phyloP scores from a whole-genome alignment of 306 rosid species.

The Vicia faba region DNA sequence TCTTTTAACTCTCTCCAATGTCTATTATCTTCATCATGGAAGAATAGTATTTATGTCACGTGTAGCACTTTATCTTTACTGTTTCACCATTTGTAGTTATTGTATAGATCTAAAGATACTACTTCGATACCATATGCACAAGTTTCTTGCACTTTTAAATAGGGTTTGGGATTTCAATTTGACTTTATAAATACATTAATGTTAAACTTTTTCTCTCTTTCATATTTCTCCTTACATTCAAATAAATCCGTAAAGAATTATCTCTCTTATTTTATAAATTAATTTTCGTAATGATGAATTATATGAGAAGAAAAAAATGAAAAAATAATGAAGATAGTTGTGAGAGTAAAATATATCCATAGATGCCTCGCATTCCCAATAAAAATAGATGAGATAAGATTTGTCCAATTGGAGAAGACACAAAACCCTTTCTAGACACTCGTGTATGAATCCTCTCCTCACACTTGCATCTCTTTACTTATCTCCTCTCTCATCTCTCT shows the following conservation, averaged over 20 bases:
- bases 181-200: background rate
- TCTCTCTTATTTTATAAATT: too few species aligned
- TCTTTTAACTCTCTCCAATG: conserved; percentile 35
- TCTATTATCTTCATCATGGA: conserved; percentile 35
- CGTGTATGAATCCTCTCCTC: conserved; percentile 85
- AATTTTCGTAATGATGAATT: too few species aligned
- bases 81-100: conserved; percentile 58
- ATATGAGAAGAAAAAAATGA: too few species aligned
- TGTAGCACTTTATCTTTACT: conserved; percentile 60
- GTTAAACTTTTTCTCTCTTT: too few species aligned
- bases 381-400: conserved; percentile 73
- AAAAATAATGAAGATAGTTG: too few species aligned
- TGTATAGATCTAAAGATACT: background rate
- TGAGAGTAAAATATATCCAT: conserved; percentile 33
- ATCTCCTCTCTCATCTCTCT: conserved; percentile 40
- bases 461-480: conserved; percentile 45
- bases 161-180: background rate
- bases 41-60: conserved; percentile 57
- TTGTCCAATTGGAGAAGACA: conserved; percentile 60
- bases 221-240: too few species aligned
- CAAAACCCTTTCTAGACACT: conserved; percentile 25
- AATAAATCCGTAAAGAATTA: too few species aligned
- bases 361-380: conserved; percentile 71
- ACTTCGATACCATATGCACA: background rate
- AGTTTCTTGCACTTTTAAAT: background rate